phyloP scores from a whole-genome alignment of 495 filamentous ascomycete species.

The Daldinia bambusicola region DNA sequence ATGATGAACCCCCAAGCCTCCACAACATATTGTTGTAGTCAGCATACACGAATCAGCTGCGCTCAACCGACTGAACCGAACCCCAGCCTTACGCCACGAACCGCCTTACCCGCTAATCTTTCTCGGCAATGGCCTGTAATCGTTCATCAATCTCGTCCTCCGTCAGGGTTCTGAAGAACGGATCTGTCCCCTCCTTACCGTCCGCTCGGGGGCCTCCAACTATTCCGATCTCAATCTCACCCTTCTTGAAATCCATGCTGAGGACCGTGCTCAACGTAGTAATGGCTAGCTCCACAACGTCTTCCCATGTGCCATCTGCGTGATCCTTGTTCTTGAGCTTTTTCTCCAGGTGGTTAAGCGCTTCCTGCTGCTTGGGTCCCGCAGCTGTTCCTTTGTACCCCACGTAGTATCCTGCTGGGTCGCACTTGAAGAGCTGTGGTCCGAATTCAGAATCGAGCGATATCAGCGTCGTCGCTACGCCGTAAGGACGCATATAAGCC shows the following conservation, averaged over 20 bases:
- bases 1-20: conserved; percentile 31
- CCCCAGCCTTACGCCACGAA: conserved; percentile 44
- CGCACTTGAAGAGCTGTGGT: conserved; percentile 98
- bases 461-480: conserved; percentile 93
- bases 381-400: conserved; percentile 98
- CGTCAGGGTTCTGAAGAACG: conserved; percentile 86
- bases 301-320: conserved; percentile 93
- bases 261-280: conserved; percentile 93
- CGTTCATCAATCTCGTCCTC: conserved; percentile 99
- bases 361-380: conserved; percentile 97
- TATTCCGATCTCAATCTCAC: conserved; percentile 96
- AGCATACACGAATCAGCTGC: conserved; percentile 37
- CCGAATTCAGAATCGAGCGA: conserved; percentile 92
- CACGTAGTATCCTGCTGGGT: conserved; percentile 96
- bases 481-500: conserved; percentile 98
- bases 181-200: conserved; percentile 80
- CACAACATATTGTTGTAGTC: conserved; percentile 30
- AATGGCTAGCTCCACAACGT: conserved; percentile 96
- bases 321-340: conserved; percentile 99
- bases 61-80: conserved; percentile 11
- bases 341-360: conserved; percentile 97
- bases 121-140: conserved; percentile 96
- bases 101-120: conserved; percentile 73
- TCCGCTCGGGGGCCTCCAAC: conserved; percentile 84
- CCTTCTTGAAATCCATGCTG: conserved; percentile 99